Conservation (phyloP, 192 early-diverging fungal species). For the Geranomyces michiganensis region DNA sequence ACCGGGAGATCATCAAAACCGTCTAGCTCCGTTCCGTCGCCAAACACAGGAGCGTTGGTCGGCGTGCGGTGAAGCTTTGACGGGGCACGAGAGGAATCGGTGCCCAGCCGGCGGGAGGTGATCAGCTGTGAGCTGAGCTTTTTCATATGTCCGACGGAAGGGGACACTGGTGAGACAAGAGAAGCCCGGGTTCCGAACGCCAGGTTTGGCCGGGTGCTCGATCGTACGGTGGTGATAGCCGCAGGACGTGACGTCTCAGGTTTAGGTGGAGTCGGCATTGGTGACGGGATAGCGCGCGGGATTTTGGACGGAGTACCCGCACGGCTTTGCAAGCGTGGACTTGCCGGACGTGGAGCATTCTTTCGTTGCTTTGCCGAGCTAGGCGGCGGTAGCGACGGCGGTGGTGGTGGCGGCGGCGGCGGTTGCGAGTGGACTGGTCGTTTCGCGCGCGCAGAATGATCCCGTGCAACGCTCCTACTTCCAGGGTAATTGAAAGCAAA, state of each 20-base stretch:
- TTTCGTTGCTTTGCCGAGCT: background rate
- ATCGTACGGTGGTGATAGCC: background rate
- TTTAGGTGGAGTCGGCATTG: background rate
- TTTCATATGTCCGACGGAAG: conserved; percentile 9
- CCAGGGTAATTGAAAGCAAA: background rate
- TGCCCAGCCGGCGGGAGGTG: background rate
- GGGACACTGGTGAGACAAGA: background rate
- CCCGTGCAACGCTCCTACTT: too few relatives aligned
- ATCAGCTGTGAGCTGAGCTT: background rate
- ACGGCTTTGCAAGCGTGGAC: background rate
- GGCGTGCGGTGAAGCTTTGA: conserved; percentile 26
- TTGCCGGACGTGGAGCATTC: background rate
- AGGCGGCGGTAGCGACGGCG: background rate
- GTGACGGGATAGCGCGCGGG: conserved; percentile 8
- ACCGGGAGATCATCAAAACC: conserved; percentile 40
- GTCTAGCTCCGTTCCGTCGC: conserved; percentile 47
- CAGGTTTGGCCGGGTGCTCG: background rate
- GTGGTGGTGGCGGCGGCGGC: background rate
- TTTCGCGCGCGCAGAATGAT: background rate
- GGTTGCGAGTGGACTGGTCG: background rate
- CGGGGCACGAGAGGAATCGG: background rate
- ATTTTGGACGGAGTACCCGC: conserved; percentile 19
- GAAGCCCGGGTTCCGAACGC: background rate
- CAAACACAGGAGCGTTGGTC: conserved; percentile 29
- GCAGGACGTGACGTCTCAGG: background rate